These are phyloP conservation scores for Vicia sativa DNA, from an alignment of 306 rosid species.

Conservation along the genomic window DNA sequence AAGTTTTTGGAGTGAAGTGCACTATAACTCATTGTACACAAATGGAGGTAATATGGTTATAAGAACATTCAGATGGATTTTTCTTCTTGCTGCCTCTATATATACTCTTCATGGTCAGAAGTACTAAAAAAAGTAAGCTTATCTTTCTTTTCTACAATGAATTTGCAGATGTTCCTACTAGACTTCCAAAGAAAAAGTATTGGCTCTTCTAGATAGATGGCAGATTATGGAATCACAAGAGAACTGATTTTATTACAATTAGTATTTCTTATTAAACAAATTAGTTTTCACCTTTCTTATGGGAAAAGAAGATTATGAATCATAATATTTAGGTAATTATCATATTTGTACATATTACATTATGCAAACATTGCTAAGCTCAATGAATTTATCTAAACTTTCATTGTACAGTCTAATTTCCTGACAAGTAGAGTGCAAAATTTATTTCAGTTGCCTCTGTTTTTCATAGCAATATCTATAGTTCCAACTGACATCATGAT, in stretches of 20 bases:
- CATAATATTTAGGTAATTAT: conserved; percentile 2
- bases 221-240: conserved; percentile 25
- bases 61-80: neutral
- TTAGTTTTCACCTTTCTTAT: neutral
- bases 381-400: neutral
- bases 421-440: conserved; percentile 15
- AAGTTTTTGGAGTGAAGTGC: conserved; percentile 99
- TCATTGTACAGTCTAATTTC: conserved; percentile 32
- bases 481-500: too few relatives aligned
- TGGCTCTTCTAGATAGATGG: conserved; percentile 78
- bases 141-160: conserved; percentile 17
- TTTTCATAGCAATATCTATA: neutral
- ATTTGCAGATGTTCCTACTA: conserved; percentile 83
- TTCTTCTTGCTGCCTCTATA: neutral
- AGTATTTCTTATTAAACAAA: neutral
- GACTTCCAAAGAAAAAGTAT: conserved; percentile 63
- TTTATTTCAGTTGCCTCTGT: neutral
- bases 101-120: conserved; percentile 9
- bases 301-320: conserved; percentile 17
- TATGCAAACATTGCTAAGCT: conserved; percentile 21
- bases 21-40: conserved; percentile 83
- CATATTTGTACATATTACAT: neutral
- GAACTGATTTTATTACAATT: neutral
- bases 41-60: conserved; percentile 64
- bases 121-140: conserved; percentile 11